phyloP scores from a whole-genome alignment of 2,329 filamentous ascomycete species.

The Aspergillus sp. region DNA sequence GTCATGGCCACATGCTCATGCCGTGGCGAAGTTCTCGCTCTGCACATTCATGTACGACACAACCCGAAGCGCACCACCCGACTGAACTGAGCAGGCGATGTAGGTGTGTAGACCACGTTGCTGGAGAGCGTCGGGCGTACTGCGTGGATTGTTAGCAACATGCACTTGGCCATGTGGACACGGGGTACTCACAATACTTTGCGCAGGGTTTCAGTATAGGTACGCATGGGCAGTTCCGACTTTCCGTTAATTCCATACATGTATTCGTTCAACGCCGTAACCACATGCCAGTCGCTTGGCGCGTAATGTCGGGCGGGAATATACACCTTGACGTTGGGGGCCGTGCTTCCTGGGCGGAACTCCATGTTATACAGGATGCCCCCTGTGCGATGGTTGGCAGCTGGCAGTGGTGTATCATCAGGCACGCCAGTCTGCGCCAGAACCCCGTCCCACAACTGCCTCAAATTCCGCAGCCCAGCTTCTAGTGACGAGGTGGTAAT shows the following conservation, averaged over 20 bases:
- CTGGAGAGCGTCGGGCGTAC: background rate
- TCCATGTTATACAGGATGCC: slow-evolving; percentile 6
- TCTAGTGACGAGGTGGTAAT: background rate
- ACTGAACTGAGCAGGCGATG: background rate
- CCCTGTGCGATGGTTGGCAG: slow-evolving; percentile 1
- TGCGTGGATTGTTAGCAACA: background rate
- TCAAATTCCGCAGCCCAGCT: background rate
- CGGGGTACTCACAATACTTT: background rate
- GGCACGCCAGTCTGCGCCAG: background rate
- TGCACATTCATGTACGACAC: background rate
- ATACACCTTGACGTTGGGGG: slow-evolving; percentile 4
- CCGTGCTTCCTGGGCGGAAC: background rate
- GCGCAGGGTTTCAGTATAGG: background rate
- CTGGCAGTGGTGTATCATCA: background rate
- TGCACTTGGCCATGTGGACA: background rate
- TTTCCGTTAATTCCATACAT: background rate
- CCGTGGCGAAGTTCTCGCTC: background rate
- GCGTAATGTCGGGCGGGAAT: slow-evolving; percentile 7
- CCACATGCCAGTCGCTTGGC: background rate
- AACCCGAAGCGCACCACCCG: background rate
- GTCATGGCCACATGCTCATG: background rate
- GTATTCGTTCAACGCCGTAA: background rate
- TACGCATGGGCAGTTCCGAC: background rate
- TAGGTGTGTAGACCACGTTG: background rate
- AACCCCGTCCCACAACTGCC: background rate